Evolutionary conservation across 352 stramenopile species (phyloP).

Genomic region (Albugo laibachii): DNA sequence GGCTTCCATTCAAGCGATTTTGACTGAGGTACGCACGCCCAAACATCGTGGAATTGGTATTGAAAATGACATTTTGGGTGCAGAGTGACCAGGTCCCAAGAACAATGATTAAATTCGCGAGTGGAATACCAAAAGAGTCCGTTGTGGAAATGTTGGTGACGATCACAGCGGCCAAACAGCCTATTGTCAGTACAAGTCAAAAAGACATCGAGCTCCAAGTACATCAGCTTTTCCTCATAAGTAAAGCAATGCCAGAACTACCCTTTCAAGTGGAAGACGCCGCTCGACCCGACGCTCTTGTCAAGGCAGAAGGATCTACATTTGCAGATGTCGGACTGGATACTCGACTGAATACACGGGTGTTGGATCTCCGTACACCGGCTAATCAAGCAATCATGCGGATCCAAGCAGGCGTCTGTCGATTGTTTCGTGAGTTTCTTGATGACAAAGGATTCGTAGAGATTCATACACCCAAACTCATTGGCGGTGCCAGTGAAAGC

Average conservation of each 20-base stretch:
- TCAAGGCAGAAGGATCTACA: constrained; percentile 66
- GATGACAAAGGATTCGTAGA: constrained; percentile 91
- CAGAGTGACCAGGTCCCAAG: constrained; percentile 79
- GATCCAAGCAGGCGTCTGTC: constrained; percentile 91
- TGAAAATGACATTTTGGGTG: constrained; percentile 14
- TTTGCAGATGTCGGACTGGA: constrained; percentile 80
- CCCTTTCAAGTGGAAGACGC: constrained; percentile 93
- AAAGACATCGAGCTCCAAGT: constrained; percentile 90
- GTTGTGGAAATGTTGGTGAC: constrained; percentile 93
- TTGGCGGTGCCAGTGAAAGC: constrained; percentile 92
- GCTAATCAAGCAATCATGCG: constrained; percentile 98
- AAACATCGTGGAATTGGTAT: not conserved
- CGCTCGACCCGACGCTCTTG: constrained; percentile 62
- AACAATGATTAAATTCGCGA: constrained; percentile 96
- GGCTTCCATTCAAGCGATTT: constrained; percentile 89
- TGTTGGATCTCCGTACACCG: constrained; percentile 94
- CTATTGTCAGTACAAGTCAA: constrained; percentile 87
- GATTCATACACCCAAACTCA: constrained; percentile 98
- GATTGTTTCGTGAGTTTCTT: constrained; percentile 95
- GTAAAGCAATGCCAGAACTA: constrained; percentile 81
- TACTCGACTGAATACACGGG: constrained; percentile 89
- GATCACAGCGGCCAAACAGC: constrained; percentile 67
- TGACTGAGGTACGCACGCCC: constrained; percentile 19
- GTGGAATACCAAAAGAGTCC: constrained; percentile 86
- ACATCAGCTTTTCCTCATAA: constrained; percentile 89